phyloP scores from a whole-genome alignment of 2,329 filamentous ascomycete species.

The Phialophora tarda region DNA sequence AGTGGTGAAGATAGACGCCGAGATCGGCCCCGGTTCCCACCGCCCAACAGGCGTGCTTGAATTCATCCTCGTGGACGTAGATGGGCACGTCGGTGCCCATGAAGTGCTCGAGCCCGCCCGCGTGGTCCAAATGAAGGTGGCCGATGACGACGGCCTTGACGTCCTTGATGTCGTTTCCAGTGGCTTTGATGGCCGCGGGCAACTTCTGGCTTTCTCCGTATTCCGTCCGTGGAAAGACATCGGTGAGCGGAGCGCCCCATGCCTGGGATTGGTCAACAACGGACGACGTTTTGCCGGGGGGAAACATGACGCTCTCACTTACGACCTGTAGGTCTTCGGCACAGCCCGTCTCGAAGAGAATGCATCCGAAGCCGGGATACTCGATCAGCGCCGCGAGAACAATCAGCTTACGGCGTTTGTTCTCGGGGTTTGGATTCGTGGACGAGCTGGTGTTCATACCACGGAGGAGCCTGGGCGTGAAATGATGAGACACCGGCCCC shows the following conservation, averaged over 20 bases:
- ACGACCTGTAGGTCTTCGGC: conserved; percentile 47
- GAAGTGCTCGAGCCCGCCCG: conserved; percentile 56
- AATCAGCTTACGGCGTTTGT: conserved; percentile 51
- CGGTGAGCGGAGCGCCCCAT: conserved; percentile 46
- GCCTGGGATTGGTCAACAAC: too few species aligned
- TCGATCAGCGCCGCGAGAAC: conserved; percentile 53
- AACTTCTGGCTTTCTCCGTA: conserved; percentile 46
- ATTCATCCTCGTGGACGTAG: conserved; percentile 56
- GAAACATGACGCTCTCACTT: too few species aligned
- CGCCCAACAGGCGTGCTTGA: conserved; percentile 54
- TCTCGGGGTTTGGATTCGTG: conserved; percentile 47
- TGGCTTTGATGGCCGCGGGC: conserved; percentile 45
- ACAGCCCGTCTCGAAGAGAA: conserved; percentile 55
- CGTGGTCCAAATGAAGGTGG: conserved; percentile 57
- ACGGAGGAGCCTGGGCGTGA: conserved; percentile 43
- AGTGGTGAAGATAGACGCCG: conserved; percentile 49
- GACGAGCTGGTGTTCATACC: conserved; percentile 48
- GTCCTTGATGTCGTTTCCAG: conserved; percentile 53
- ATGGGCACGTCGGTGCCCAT: conserved; percentile 51
- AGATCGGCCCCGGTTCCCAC: conserved; percentile 50
- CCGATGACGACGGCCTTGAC: conserved; percentile 56
- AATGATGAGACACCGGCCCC: neutral
- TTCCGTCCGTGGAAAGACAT: conserved; percentile 49
- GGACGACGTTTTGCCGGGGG: neutral
- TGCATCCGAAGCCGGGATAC: conserved; percentile 52